Percentiles rank a stretch among this genome's conserved stretches.
Evolutionary conservation across 192 early-diverging fungal species (phyloP).

Genomic region (Entomortierella chlamydospora): DNA sequence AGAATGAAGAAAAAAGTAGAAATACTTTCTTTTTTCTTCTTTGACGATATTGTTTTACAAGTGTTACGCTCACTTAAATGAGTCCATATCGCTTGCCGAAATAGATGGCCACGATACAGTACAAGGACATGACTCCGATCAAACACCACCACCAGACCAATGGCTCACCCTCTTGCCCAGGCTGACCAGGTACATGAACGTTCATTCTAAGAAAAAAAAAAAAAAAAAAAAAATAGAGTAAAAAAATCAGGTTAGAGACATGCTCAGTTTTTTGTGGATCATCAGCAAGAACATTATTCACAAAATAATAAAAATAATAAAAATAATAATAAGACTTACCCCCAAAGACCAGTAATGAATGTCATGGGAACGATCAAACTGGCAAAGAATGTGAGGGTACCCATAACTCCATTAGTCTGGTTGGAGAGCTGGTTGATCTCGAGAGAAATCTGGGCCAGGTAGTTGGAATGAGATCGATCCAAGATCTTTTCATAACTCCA

Average conservation of each 20-base stretch:
- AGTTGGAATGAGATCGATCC: constrained; percentile 77
- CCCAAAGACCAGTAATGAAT: constrained; percentile 70
- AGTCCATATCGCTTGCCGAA: constrained; percentile 44
- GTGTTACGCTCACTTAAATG: constrained; percentile 8
- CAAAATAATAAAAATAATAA: constrained; percentile 3
- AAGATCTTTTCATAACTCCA: constrained; percentile 81
- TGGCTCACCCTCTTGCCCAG: constrained; percentile 7
- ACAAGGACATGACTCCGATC: constrained; percentile 22
- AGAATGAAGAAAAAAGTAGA: too few relatives aligned
- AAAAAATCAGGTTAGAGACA: too few relatives aligned
- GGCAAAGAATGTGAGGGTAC: constrained; percentile 62
- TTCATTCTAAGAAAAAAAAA: constrained; percentile 58
- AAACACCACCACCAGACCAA: constrained; percentile 39
- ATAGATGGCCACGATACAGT: constrained; percentile 32
- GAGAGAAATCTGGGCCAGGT: constrained; percentile 79
- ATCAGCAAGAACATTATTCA: background rate
- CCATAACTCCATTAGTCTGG: constrained; percentile 62
- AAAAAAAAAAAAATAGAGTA: background rate
- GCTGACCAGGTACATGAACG: constrained; percentile 71
- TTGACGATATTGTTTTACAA: background rate
- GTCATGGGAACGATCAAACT: constrained; percentile 71
- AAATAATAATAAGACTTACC: constrained; percentile 22
- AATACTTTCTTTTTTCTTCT: background rate
- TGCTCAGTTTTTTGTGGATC: too few relatives aligned
- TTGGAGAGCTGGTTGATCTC: constrained; percentile 72